Evolutionary conservation across 2,329 filamentous ascomycete genomes (phyloP).

Genomic region (Colletotrichum chrysophilum): DNA sequence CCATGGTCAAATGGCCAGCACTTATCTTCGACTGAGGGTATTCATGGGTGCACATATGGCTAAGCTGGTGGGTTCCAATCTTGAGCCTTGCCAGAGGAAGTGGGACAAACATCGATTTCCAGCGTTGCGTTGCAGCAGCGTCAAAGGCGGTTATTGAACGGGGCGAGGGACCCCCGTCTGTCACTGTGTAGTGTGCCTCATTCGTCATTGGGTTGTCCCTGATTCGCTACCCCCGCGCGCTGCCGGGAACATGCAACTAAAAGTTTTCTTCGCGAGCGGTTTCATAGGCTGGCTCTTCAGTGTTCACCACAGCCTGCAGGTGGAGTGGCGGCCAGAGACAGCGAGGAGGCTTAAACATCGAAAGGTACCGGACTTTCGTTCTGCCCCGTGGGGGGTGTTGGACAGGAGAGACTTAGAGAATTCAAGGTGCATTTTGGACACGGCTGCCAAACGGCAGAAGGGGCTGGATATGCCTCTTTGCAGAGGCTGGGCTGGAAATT

Average conservation of each 20-base stretch:
- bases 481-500: not conserved
- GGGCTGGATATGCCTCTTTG: not conserved
- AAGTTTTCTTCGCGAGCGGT: not conserved
- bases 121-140: not conserved
- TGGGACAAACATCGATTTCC: not conserved
- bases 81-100: not conserved
- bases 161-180: not conserved
- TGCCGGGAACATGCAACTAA: conserved; percentile 7
- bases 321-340: not conserved
- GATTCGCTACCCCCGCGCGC: conserved; percentile 10
- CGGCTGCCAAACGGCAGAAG: not conserved
- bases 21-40: not conserved
- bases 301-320: not conserved
- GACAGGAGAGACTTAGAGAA: not conserved
- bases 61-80: not conserved
- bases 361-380: not conserved
- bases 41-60: not conserved
- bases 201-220: conserved; percentile 6
- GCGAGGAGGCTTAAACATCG: not conserved
- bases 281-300: not conserved
- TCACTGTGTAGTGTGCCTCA: not conserved
- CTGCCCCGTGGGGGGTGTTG: not conserved
- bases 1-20: not conserved
- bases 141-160: not conserved
- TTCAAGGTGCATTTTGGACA: not conserved